Evolutionary conservation across 2,329 filamentous ascomycete genomes (phyloP), one percentile per base, ranked within the genome.

Genomic region (Fusarium phyllophilum): DNA sequence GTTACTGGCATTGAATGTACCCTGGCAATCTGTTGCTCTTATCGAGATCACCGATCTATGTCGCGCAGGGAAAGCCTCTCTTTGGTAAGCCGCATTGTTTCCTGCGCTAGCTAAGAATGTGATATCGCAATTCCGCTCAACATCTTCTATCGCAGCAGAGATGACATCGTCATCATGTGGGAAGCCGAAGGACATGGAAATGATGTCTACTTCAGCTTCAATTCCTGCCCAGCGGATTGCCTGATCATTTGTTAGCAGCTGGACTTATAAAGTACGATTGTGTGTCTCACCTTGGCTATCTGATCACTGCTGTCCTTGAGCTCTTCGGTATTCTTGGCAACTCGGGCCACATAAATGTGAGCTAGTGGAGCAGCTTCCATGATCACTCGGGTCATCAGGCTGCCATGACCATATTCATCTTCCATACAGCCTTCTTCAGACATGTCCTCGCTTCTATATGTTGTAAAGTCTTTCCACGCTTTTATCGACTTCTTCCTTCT

Each of bases 361-460:
- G 57, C 45, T 5, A 60, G 10, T 1, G 57, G 57, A 8, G 45
- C 45, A 22, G 46, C 36, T 52, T 60, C 57, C 57, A 54, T 54
- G 10, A 41, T 20, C 0, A 60, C 0, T 3, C 45, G 36, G 0
- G 10, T 13, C 57, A 60, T 60, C 8, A 60, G 9, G 10, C 34
- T 52, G 4, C 57, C 45, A 8, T 60, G 57, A 0, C 45, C 57
- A 15, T 41, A 60, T 20, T 26, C 26, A 6, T 60, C 57, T 14
- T 55, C 26, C 36, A 55, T 55, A 0, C 1, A 9, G 0, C 1
- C 5, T 38, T 6, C 0, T 14, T 3, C 17, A 9, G 9, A 0
- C 1, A 0, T 20, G 4, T 24, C 52, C 0, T 31, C 26, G 24
- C 10, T n/a, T 1, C 0, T 1, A 13, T 13, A 0, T 5, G 2